These are phyloP conservation scores for Pterocarpus macrocarpus DNA, from an alignment of 306 rosid species.

Conservation along the genomic window DNA sequence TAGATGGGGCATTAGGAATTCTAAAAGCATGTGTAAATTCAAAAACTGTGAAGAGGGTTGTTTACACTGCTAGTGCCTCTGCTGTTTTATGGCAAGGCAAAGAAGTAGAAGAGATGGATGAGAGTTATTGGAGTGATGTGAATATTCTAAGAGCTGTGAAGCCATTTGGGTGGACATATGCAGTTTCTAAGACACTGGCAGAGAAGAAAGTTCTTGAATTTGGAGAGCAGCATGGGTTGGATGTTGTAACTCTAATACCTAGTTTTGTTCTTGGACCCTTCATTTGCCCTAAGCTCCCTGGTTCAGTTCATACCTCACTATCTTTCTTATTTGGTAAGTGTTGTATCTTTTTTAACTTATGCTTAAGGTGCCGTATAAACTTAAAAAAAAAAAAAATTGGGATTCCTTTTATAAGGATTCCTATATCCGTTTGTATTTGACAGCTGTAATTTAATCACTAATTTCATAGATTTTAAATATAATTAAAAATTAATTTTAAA, in stretches of 20 bases:
- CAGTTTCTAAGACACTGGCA: constrained; percentile 65
- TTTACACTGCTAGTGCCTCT: constrained; percentile 66
- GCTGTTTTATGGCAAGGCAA: constrained; percentile 35
- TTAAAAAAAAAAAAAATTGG: no score
- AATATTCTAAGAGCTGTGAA: constrained; percentile 38
- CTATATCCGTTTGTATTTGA: no score
- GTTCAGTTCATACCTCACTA: constrained; percentile 48
- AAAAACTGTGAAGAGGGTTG: constrained; percentile 62
- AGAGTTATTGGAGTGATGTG: constrained; percentile 67
- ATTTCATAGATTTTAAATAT: no score
- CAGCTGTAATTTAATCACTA: no score
- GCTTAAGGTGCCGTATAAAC: no score
- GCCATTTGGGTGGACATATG: constrained; percentile 48
- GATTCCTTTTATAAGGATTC: no score
- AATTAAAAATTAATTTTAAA: no score
- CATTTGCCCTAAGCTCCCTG: constrained; percentile 61
- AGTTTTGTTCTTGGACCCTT: constrained; percentile 64
- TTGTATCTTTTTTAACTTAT: no score
- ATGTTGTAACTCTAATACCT: constrained; percentile 66
- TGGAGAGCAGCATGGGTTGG: constrained; percentile 60
- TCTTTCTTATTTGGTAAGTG: constrained; percentile 60
- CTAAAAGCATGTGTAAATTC: constrained; percentile 57
- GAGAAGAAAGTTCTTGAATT: constrained; percentile 71
- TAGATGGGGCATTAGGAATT: constrained; percentile 65
- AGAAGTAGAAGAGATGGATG: constrained; percentile 53